Percentiles rank a stretch among this genome's conserved stretches.
phyloP scores from a whole-genome alignment of 257 asterid species.

The Solanum lycopersicoides region DNA sequence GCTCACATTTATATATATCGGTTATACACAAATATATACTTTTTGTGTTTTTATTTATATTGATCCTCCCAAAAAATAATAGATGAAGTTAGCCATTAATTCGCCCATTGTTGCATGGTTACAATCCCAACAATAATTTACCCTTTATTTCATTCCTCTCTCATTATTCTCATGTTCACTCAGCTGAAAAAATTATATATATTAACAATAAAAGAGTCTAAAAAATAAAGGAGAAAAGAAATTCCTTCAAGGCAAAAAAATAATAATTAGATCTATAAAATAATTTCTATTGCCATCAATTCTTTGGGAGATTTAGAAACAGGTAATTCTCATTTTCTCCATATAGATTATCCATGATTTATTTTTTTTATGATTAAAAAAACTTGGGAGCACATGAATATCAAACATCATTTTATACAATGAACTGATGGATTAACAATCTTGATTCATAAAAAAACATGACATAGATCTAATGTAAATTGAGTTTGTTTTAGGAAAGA shows the following conservation, averaged over 20 bases:
- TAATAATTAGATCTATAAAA: not conserved
- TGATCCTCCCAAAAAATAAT: too few relatives aligned
- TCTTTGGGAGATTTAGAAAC: not conserved
- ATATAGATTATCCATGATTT: not conserved
- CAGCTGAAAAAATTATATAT: not conserved
- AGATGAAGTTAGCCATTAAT: too few relatives aligned
- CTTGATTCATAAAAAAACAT: not conserved
- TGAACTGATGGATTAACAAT: not conserved
- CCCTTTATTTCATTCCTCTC: not conserved
- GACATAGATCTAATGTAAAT: not conserved
- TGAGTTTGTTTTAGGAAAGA: not conserved
- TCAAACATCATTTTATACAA: not conserved
- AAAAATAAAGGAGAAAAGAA: not conserved
- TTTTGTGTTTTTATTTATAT: too few relatives aligned
- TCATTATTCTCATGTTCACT: not conserved
- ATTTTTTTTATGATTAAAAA: not conserved
- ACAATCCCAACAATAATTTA: not conserved
- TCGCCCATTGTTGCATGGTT: not conserved
- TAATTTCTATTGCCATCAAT: not conserved
- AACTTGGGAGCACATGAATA: not conserved
- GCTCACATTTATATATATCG: too few relatives aligned
- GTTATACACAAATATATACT: too few relatives aligned
- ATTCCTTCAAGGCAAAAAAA: not conserved
- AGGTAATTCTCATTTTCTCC: not conserved
- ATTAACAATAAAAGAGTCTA: not conserved